A percentile compares a stretch with the other conserved stretches of the same genome.
Evolutionary conservation across 495 filamentous ascomycete species (phyloP).

Genomic region (Penicillium simplicissimum): DNA sequence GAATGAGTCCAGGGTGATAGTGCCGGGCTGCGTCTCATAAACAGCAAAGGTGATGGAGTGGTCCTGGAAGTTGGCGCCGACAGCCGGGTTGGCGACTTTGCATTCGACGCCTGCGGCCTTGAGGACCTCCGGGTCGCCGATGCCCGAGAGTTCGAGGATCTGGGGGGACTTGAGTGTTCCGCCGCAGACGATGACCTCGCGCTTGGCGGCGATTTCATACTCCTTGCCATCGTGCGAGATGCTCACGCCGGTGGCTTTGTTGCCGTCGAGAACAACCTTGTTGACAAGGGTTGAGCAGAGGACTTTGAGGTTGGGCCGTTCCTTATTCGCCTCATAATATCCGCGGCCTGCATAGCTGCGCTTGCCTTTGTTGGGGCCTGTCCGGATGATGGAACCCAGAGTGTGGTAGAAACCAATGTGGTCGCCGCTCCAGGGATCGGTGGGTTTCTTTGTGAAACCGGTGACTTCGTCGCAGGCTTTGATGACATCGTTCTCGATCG

Average conservation of each 20-base stretch:
- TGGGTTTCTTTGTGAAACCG: slow-evolving; percentile 21
- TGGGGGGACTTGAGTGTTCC: slow-evolving; percentile 55
- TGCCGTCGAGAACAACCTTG: slow-evolving; percentile 24
- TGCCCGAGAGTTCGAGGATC: slow-evolving; percentile 59
- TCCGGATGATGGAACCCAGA: slow-evolving; percentile 43
- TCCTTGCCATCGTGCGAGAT: slow-evolving; percentile 37
- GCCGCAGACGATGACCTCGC: slow-evolving; percentile 56
- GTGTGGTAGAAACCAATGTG: slow-evolving; percentile 38
- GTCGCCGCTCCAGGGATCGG: slow-evolving; percentile 37
- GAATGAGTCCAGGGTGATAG: slow-evolving; percentile 38
- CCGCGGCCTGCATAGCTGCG: slow-evolving; percentile 52
- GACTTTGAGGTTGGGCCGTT: slow-evolving; percentile 30
- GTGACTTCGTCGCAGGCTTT: slow-evolving; percentile 26
- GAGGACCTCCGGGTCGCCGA: slow-evolving; percentile 42
- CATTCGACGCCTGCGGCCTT: slow-evolving; percentile 35
- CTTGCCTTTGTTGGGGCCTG: slow-evolving; percentile 42
- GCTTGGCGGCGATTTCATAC: slow-evolving; percentile 45
- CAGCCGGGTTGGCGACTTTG: slow-evolving; percentile 36
- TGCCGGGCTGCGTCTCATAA: slow-evolving; percentile 35
- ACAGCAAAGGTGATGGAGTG: slow-evolving; percentile 28
- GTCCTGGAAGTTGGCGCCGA: slow-evolving; percentile 52
- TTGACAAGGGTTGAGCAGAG: slow-evolving; percentile 33
- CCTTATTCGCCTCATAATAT: slow-evolving; percentile 25
- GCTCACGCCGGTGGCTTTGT: slow-evolving; percentile 37
- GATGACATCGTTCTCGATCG: slow-evolving; percentile 29